These are phyloP conservation scores for slime mould (Dictyostelium discoideum) DNA, from an alignment of 78 protist species.

Conservation along the genomic window dicty_2.7 NC_007091.3:3534001-3534500, in stretches of 20 bases:
- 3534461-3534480: conserved; percentile 82
- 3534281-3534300: not conserved
- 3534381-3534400: conserved; percentile 95
- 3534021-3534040: conserved; percentile 58
- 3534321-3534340: conserved; percentile 90
- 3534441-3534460: conserved; percentile 99
- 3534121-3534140: conserved; percentile 87
- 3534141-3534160: conserved; percentile 95
- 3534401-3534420: conserved; percentile 83
- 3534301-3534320: conserved; percentile 51
- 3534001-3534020: not conserved
- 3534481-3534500: conserved; percentile 24
- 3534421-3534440: conserved; percentile 92
- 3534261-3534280: not conserved
- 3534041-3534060: conserved; percentile 72
- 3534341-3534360: conserved; percentile 92
- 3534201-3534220: not conserved
- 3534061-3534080: conserved; percentile 59
- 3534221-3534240: not conserved
- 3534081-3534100: conserved; percentile 26
- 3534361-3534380: conserved; percentile 89
- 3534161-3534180: conserved; percentile 94
- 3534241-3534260: not conserved
- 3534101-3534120: conserved; percentile 93
- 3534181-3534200: not conserved